Conservation (phyloP, 306 rosid genomes). For the Cucurbita ficifolia region DNA sequence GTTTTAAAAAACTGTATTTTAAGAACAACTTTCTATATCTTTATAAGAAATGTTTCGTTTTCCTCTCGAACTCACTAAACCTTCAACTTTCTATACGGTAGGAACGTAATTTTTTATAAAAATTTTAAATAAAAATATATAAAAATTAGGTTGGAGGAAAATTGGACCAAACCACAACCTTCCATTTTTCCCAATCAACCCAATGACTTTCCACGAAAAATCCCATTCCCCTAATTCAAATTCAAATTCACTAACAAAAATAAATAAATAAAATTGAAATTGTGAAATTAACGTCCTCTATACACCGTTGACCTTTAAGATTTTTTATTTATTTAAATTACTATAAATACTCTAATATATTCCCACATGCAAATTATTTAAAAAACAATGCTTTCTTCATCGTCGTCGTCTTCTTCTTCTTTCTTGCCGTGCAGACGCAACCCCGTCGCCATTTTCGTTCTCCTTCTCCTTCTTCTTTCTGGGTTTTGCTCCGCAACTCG, state of each 20-base stretch:
- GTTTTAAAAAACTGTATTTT: too few species aligned
- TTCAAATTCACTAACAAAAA: too few species aligned
- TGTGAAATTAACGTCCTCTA: not conserved
- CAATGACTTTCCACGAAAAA: not conserved
- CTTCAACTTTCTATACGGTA: too few species aligned
- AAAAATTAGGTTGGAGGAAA: too few species aligned
- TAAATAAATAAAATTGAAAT: too few species aligned
- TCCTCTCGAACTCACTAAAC: too few species aligned
- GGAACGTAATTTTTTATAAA: too few species aligned
- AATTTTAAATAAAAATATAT: too few species aligned
- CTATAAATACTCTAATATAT: not conserved
- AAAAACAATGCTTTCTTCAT: not conserved
- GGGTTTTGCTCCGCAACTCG: constrained; percentile 48
- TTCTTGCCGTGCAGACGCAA: constrained; percentile 9
- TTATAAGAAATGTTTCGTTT: too few species aligned
- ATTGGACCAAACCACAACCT: not conserved
- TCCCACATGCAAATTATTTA: not conserved
- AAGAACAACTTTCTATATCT: too few species aligned
- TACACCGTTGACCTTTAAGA: not conserved
- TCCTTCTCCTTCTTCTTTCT: constrained; percentile 27
- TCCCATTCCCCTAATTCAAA: not conserved
- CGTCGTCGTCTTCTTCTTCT: not conserved
- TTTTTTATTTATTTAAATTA: too few species aligned
- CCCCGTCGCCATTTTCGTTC: constrained; percentile 2
- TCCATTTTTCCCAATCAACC: not conserved